Conservation (phyloP, 129 eudicot species). For the Daucus carota region DNA sequence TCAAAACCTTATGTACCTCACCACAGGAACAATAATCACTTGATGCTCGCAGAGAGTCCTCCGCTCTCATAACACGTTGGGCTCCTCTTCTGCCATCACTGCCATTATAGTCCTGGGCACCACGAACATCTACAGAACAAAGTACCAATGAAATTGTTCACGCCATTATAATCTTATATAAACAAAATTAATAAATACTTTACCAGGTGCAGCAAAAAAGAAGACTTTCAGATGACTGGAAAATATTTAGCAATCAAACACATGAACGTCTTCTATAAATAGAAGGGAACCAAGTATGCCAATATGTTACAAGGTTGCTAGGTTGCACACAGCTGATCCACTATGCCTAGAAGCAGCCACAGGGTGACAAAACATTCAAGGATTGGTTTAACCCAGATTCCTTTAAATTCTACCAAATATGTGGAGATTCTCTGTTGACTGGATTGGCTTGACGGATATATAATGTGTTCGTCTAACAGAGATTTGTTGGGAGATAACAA, state of each 20-base stretch:
- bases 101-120: constrained; percentile 45
- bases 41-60: constrained; percentile 57
- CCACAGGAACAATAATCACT: constrained; percentile 59
- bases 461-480: not conserved
- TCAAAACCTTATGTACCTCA: constrained; percentile 32
- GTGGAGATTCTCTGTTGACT: not conserved
- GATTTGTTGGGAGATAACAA: not conserved
- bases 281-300: not conserved
- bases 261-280: not conserved
- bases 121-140: constrained; percentile 41
- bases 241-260: not conserved
- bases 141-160: not conserved
- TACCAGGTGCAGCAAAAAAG: not conserved
- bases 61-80: constrained; percentile 46
- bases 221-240: not conserved
- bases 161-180: not conserved
- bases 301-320: not conserved
- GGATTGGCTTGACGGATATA: not conserved
- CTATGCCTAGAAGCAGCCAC: not conserved
- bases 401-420: too few relatives aligned
- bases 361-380: too few relatives aligned
- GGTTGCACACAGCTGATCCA: not conserved
- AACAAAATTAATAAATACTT: too few relatives aligned
- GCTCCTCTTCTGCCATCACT: constrained; percentile 48
- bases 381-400: not conserved